phyloP scores from a whole-genome alignment of 257 asterid species.

The Hygrophila difformis region DNA sequence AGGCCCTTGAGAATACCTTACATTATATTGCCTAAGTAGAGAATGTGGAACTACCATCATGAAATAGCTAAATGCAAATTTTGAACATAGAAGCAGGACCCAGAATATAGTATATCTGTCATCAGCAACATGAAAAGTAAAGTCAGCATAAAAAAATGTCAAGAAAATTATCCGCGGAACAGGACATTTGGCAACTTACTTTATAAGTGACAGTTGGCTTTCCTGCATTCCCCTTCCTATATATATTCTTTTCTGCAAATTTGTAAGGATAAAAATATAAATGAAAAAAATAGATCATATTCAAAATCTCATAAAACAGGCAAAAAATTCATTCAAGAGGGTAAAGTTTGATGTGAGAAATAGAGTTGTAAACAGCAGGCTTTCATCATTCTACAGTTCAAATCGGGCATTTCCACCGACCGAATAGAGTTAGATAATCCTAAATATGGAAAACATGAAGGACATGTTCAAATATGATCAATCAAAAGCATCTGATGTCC shows the following conservation, averaged over 20 bases:
- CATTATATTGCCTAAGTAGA: conserved; percentile 10
- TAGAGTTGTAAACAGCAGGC: background rate
- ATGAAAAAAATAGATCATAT: background rate
- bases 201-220: conserved; percentile 83
- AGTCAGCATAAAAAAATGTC: conserved; percentile 18
- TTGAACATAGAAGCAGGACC: conserved; percentile 73
- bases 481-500: no score
- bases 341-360: background rate
- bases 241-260: conserved; percentile 82
- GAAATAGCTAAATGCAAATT: conserved; percentile 72
- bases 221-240: conserved; percentile 99
- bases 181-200: conserved; percentile 37
- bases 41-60: conserved; percentile 54
- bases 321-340: background rate
- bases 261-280: conserved; percentile 2
- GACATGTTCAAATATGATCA: background rate
- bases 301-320: conserved; percentile 16
- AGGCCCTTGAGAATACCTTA: conserved; percentile 5
- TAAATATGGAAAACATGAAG: conserved; percentile 1
- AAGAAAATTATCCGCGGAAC: conserved; percentile 8
- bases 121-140: conserved; percentile 13
- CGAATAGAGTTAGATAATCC: background rate
- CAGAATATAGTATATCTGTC: conserved; percentile 88
- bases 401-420: background rate
- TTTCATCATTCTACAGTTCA: conserved; percentile 1